Base-by-base conservation (phyloP, 768 basidiomycete genomes). In the Mrakia blollopis region DNA sequence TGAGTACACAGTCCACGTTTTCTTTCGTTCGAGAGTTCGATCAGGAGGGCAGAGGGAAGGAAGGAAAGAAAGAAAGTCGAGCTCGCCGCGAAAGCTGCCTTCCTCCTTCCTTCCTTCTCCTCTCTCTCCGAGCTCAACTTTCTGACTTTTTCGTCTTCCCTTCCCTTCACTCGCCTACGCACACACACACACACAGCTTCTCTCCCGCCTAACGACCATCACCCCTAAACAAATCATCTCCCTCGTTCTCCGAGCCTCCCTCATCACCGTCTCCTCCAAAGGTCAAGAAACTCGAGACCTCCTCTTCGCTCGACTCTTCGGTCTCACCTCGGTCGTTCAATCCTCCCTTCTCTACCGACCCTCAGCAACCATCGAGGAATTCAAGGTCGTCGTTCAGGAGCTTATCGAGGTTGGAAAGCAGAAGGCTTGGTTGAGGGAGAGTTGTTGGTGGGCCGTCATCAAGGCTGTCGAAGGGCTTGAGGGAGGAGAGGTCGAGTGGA, bases 221-320 rank as follows among this genome's bases (percentile, higher is more conserved):
- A 89, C 92, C 21, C 90, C 91, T 81, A 81, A 87, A 0, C 91
- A 93, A 80, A 89, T 97, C 61, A 81, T 94, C 25, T 86, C 87
- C n/a, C 86, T 97, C 52, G 85, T 97, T 60, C 81, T 90, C 57
- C 89, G 92, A 73, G 86, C 88, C 76, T 90, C 92, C 23, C 89
- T 91, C 82, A 85, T 87, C 6, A 88, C 89, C 79, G 89, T 89
- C 50, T 91, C 90, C 21, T 91, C 92, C 89, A 90, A 89, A 60
- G 91, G 94, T 3, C 91, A 94, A 81, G 96, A 98, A 84, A 92
- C 94, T 84, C 89, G 96, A 76, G 96, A 99, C 83, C 85, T 92
- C 69, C 87, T 94, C 71, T 98, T 99, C 82, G 94, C 94, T 14
- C 89, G 93, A 37, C 86, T 99, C 16, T 97, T 98, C 82, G 96